phyloP scores from a whole-genome alignment of 2,329 filamentous ascomycete species.

The Aspergillus nomiae region DNA sequence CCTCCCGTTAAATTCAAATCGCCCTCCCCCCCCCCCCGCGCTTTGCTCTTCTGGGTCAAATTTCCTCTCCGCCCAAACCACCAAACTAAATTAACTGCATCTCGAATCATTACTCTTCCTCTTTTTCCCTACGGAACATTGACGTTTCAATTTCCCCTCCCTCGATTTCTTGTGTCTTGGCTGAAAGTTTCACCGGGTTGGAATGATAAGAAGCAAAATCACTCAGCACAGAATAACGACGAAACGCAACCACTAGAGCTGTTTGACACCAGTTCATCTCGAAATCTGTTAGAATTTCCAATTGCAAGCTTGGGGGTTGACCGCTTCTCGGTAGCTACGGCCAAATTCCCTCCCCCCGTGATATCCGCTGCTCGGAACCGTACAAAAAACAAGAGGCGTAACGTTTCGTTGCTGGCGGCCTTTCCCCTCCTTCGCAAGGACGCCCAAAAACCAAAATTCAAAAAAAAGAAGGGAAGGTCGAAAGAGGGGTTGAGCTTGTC shows the following conservation, averaged over 20 bases:
- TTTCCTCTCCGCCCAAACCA: background rate
- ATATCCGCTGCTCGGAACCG: constrained; percentile 19
- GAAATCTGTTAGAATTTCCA: background rate
- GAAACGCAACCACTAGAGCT: background rate
- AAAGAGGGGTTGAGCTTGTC: constrained; percentile 3
- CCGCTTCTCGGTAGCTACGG: background rate
- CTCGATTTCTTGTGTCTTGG: background rate
- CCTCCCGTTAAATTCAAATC: background rate
- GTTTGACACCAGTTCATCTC: background rate
- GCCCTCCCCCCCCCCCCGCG: background rate
- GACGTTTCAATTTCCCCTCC: constrained; percentile 6
- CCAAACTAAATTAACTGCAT: background rate
- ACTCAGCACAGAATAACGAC: too few species aligned
- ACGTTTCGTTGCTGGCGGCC: background rate
- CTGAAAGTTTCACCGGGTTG: background rate
- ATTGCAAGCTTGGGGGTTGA: background rate
- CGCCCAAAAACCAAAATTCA: background rate
- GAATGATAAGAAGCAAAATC: background rate
- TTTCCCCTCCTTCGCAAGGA: background rate
- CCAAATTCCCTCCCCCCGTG: background rate
- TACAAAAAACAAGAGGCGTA: constrained; percentile 4
- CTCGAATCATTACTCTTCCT: background rate
- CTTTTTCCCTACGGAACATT: constrained; percentile 1
- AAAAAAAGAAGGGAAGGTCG: constrained; percentile 2
- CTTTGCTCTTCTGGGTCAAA: constrained; percentile 3